These are phyloP conservation scores for Fusarium dimerum DNA, from an alignment of 2,329 filamentous ascomycete genomes.

Conservation along the genomic window DNA sequence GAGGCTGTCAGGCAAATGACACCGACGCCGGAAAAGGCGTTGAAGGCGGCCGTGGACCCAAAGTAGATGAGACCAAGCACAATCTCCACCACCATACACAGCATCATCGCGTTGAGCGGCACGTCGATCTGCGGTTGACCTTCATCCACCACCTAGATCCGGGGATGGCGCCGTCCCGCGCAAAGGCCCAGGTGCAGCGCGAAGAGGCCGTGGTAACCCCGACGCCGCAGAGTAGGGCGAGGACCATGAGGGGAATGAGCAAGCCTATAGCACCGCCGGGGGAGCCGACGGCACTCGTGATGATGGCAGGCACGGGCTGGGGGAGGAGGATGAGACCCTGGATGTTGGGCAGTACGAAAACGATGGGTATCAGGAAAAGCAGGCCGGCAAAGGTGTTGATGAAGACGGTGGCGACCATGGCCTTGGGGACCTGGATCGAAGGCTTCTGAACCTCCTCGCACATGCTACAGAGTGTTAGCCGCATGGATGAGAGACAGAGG, in stretches of 20 bases:
- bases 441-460: too few relatives aligned
- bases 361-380: too few relatives aligned
- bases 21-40: conserved; percentile 76
- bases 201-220: conserved; percentile 73
- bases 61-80: conserved; percentile 78
- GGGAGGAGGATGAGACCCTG: too few relatives aligned
- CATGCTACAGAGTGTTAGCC: too few relatives aligned
- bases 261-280: conserved; percentile 73
- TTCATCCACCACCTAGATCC: conserved; percentile 65
- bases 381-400: too few relatives aligned
- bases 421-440: too few relatives aligned
- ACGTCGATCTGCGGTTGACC: conserved; percentile 63
- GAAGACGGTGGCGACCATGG: too few relatives aligned
- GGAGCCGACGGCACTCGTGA: conserved; percentile 75
- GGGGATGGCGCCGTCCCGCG: conserved; percentile 72
- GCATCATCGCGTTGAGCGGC: conserved; percentile 65
- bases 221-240: conserved; percentile 74
- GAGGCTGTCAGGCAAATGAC: conserved; percentile 76
- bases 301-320: conserved; percentile 69
- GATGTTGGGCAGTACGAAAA: too few relatives aligned
- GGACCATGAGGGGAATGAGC: conserved; percentile 73
- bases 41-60: conserved; percentile 73
- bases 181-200: conserved; percentile 74
- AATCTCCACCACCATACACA: conserved; percentile 69
- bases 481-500: too few relatives aligned